Base-by-base conservation (phyloP, 495 filamentous ascomycete species). In the Penicillium desertorum region DNA sequence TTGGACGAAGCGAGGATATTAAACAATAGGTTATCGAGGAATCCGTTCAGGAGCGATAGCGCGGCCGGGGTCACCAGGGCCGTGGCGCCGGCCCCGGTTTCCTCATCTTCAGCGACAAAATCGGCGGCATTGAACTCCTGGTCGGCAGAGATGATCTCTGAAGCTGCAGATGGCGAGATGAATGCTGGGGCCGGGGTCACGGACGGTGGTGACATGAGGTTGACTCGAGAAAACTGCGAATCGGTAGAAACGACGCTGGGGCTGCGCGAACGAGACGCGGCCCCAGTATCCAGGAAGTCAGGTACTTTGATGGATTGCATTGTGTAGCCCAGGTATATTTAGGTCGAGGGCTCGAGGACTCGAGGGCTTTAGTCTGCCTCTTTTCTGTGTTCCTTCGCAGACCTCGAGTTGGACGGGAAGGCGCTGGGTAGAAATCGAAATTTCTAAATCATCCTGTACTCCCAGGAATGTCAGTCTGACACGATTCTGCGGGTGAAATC, bases 11-110 rank as follows among this genome's bases (percentile, higher is more conserved):
- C 83, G 12, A 99, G 83, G 60, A 98, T 87, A 64, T 88, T 92
- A 77, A 89, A 96, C 3, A 99, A 78, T 1, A 98, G 78, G 62
- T 96, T 91, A 67, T 99, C 95, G 48, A 99, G 83, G 71, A 99
- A 98, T 51, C 85, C 83, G 69, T 99, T 99, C 70, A 97, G 80
- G 4, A 95, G 81, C 32, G 81, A 79, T 47, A 99, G 77, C 2
- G 94, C 90, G 19, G 79, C 81, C 8, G 84, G 81, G 45, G 91
- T 87, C 25, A 96, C 89, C 51, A 87, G 70, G n/a, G 89, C 89
- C 30, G 67, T 71, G 9, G 74, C 72, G 34, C 63, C 61, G 16
- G 83, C 81, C 54, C 85, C 84, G 50, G 80, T 80, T 14, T 82
- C 81, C 4, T 84, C 82, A 54, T 87, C 81, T 29, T 86, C 79